Conservation (phyloP, 306 rosid genomes). For the Corylus americana region DNA sequence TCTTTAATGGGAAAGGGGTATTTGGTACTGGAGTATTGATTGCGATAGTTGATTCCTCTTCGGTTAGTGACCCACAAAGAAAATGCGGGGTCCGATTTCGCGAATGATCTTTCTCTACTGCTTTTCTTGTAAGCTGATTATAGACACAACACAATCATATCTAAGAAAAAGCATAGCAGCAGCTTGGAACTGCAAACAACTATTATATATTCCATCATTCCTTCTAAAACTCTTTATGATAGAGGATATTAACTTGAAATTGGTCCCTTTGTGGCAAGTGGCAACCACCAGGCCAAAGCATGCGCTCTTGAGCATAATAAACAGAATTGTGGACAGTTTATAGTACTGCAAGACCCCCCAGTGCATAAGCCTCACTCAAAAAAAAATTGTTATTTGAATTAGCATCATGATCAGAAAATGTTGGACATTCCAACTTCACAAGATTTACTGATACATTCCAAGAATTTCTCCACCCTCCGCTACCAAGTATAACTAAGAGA, state of each 20-base stretch:
- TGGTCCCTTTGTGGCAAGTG: neutral
- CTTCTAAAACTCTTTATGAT: neutral
- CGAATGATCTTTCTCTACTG: slow-evolving; percentile 54
- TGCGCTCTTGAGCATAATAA: neutral
- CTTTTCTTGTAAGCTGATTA: slow-evolving; percentile 67
- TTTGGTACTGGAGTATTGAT: slow-evolving; percentile 51
- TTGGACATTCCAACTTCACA: neutral
- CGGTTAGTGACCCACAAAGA: slow-evolving; percentile 65
- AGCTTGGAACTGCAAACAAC: neutral
- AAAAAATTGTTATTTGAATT: neutral
- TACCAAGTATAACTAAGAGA: neutral
- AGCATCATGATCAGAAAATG: neutral
- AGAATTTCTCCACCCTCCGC: neutral
- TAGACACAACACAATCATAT: slow-evolving; percentile 26
- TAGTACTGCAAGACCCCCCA: neutral
- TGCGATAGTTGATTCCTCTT: slow-evolving; percentile 59
- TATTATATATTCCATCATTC: neutral
- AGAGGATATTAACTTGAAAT: neutral
- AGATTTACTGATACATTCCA: neutral
- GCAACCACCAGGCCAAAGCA: neutral
- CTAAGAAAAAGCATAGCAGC: slow-evolving; percentile 2
- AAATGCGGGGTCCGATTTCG: slow-evolving; percentile 53
- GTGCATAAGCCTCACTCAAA: neutral
- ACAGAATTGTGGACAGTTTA: neutral
- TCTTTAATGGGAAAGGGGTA: slow-evolving; percentile 54